Evolutionary conservation across 1,284 basidiomycete species (phyloP).

Genomic region (Sparassis latifolia): DNA sequence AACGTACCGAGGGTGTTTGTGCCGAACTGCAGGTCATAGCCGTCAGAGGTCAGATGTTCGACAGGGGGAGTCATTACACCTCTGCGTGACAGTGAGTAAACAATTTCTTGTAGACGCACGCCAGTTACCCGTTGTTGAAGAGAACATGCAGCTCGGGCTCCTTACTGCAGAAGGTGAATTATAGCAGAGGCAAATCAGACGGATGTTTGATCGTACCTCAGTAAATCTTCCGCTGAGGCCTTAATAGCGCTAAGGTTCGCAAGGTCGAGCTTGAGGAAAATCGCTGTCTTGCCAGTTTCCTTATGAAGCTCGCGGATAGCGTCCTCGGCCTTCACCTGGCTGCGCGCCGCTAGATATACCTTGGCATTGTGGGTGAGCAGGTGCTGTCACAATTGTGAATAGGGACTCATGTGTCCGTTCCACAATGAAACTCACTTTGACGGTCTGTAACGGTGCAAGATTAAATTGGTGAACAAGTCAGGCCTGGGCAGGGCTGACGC

Average conservation of each 20-base stretch:
- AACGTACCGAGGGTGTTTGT: slow-evolving; percentile 44
- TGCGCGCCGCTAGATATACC: slow-evolving; percentile 48
- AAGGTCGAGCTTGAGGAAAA: slow-evolving; percentile 45
- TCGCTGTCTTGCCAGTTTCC: slow-evolving; percentile 29
- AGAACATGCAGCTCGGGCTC: neutral
- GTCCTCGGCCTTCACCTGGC: slow-evolving; percentile 30
- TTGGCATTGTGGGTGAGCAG: slow-evolving; percentile 41
- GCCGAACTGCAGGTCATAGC: slow-evolving; percentile 57
- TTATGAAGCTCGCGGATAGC: slow-evolving; percentile 37
- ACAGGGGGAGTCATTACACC: slow-evolving; percentile 50
- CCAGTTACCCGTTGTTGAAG: neutral
- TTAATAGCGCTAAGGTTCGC: slow-evolving; percentile 37
- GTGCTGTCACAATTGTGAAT: slow-evolving; percentile 13
- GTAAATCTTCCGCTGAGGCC: slow-evolving; percentile 32
- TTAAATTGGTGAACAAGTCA: slow-evolving; percentile 9
- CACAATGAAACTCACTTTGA: slow-evolving; percentile 9
- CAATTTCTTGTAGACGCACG: neutral
- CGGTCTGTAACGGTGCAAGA: slow-evolving; percentile 15
- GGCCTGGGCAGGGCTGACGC: neutral
- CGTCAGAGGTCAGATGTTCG: slow-evolving; percentile 41
- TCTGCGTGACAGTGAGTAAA: slow-evolving; percentile 21
- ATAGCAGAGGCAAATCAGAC: neutral
- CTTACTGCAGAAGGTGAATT: neutral
- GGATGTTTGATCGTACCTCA: slow-evolving; percentile 11
- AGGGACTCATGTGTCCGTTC: neutral